These are phyloP conservation scores for Aphanomyces cochlioides DNA, from an alignment of 352 stramenopile genomes.

Conservation along the genomic window DNA sequence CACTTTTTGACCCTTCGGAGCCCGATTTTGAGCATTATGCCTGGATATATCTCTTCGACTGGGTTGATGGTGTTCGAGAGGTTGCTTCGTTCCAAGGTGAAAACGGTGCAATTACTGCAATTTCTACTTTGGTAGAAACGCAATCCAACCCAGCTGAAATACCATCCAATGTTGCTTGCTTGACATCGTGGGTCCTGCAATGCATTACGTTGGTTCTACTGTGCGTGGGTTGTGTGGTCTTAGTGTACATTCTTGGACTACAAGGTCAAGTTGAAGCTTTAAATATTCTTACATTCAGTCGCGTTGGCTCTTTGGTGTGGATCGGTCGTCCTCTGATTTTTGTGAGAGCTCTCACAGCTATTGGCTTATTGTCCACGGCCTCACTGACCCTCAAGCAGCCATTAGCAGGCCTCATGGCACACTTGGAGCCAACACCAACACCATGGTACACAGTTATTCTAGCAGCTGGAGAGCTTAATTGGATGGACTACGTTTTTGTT, in stretches of 20 bases:
- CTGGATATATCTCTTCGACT: constrained; percentile 25
- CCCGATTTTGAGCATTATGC: constrained; percentile 6
- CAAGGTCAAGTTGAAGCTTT: not conserved
- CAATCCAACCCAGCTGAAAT: constrained; percentile 19
- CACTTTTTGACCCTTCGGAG: not conserved
- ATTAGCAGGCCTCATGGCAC: not conserved
- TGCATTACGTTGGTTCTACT: constrained; percentile 15
- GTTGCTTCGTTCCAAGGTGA: constrained; percentile 17
- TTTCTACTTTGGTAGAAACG: not conserved
- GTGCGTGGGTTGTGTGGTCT: not conserved
- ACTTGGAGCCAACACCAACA: not conserved
- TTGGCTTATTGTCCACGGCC: constrained; percentile 1
- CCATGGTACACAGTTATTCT: constrained; percentile 16
- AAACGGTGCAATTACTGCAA: not conserved
- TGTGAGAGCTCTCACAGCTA: not conserved
- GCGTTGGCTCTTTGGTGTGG: constrained; percentile 13
- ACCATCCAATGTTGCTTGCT: constrained; percentile 20
- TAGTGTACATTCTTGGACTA: not conserved
- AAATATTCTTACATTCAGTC: constrained; percentile 11
- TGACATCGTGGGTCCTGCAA: not conserved
- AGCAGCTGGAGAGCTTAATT: constrained; percentile 14
- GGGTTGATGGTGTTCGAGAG: constrained; percentile 20
- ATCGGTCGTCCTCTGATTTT: constrained; percentile 17
- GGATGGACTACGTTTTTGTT: constrained; percentile 23
- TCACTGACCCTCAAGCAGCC: not conserved